phyloP scores from a whole-genome alignment of 2,329 filamentous ascomycete genomes.

The Macrophomina tecta region DNA sequence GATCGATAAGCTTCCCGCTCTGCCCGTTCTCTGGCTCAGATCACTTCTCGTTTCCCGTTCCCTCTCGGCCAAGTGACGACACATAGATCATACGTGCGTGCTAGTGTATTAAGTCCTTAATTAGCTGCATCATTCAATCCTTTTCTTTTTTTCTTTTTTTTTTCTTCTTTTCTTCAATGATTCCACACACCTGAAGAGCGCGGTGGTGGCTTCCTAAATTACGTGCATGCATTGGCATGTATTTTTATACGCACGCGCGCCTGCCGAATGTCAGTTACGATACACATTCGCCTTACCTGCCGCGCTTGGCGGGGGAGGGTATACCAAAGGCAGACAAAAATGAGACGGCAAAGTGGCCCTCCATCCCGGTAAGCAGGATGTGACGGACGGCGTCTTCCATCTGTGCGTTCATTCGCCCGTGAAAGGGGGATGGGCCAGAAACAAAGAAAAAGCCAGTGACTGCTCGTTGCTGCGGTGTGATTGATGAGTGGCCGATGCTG shows the following conservation, averaged over 20 bases:
- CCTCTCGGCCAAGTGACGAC: too few species aligned
- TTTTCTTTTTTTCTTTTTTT: not conserved
- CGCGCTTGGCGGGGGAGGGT: too few species aligned
- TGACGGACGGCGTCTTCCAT: not conserved
- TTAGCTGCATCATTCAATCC: not conserved
- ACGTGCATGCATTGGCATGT: not conserved
- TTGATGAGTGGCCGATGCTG: not conserved
- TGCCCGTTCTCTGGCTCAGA: not conserved
- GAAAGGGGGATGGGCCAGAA: too few species aligned
- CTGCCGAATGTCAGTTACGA: too few species aligned
- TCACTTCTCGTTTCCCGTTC: not conserved
- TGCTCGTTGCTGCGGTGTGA: not conserved
- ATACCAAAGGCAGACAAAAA: too few species aligned
- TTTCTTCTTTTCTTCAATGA: not conserved
- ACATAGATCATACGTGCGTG: too few species aligned
- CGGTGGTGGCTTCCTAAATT: not conserved
- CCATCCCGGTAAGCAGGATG: not conserved
- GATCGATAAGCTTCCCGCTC: conserved; percentile 24
- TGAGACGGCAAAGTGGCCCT: too few species aligned
- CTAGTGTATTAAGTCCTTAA: too few species aligned
- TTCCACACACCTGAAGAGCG: not conserved
- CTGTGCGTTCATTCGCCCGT: not conserved
- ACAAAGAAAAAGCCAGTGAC: not conserved
- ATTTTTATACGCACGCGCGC: too few species aligned
- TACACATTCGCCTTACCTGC: too few species aligned